These are phyloP conservation scores for Diversispora eburnea DNA, from an alignment of 192 early-diverging fungal species.

Conservation along the genomic window DNA sequence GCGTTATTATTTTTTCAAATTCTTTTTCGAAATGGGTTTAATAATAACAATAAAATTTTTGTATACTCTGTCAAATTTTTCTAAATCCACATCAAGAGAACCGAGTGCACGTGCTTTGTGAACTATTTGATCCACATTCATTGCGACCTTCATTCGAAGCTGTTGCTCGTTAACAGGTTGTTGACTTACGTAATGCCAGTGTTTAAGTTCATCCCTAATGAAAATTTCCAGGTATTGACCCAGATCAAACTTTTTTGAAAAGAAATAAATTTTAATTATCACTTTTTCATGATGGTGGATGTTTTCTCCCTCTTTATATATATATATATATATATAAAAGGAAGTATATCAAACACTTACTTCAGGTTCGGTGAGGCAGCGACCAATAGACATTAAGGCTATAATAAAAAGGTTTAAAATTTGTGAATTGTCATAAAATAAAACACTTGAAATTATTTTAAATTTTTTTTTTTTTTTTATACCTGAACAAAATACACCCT, in stretches of 20 bases:
- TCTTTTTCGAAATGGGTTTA: not conserved
- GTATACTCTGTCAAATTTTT: slow-evolving; percentile 53
- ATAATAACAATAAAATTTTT: not conserved
- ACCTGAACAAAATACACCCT: slow-evolving; percentile 76
- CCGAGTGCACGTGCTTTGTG: slow-evolving; percentile 65
- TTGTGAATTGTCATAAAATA: not conserved
- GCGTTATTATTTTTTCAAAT: not conserved
- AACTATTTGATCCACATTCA: slow-evolving; percentile 71
- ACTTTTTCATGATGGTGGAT: not conserved
- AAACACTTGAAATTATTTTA: too few relatives aligned
- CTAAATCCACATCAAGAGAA: slow-evolving; percentile 64
- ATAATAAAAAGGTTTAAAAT: slow-evolving; percentile 26
- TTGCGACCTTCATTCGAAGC: slow-evolving; percentile 61
- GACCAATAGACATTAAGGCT: slow-evolving; percentile 78
- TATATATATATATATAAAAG: not conserved
- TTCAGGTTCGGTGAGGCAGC: slow-evolving; percentile 78
- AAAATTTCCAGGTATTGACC: slow-evolving; percentile 93
- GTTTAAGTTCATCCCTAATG: slow-evolving; percentile 89
- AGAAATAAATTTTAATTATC: not conserved
- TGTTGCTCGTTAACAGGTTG: slow-evolving; percentile 57
- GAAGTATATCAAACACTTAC: slow-evolving; percentile 28
- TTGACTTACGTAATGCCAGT: slow-evolving; percentile 65
- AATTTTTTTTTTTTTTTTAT: not conserved
- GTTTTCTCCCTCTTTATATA: not conserved
- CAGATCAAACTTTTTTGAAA: slow-evolving; percentile 65